These are phyloP conservation scores for Asterella californica DNA, from an alignment of 225 moss, liverwort and hornwort species.

Conservation along the genomic window DNA sequence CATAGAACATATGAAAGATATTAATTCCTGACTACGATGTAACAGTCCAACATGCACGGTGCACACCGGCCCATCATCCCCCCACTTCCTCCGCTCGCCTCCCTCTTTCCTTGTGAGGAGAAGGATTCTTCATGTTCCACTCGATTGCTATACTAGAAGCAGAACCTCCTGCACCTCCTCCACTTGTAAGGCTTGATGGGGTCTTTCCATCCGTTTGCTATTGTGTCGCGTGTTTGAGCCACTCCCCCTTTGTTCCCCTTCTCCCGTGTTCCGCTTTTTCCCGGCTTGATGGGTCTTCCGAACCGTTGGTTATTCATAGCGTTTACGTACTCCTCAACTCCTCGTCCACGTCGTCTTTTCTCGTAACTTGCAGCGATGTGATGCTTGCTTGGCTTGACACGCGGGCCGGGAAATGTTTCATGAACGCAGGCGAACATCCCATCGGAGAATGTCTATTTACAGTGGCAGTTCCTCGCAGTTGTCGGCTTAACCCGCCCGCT, in stretches of 20 bases:
- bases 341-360: background rate
- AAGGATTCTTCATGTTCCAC: background rate
- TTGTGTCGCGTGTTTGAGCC: too few species aligned
- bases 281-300: too few species aligned
- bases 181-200: too few species aligned
- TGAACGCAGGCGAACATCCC: background rate
- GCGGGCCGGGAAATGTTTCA: background rate
- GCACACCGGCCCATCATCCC: background rate
- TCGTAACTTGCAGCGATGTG: background rate
- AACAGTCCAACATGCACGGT: background rate
- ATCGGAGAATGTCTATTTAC: slow-evolving; percentile 4
- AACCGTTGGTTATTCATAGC: too few species aligned
- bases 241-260: too few species aligned
- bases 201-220: too few species aligned
- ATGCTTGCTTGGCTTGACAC: background rate
- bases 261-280: too few species aligned
- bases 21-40: background rate
- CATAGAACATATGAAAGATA: slow-evolving; percentile 6
- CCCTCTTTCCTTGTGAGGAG: background rate
- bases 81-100: too few species aligned
- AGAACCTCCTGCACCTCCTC: background rate
- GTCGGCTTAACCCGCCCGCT: background rate
- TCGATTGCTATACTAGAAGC: background rate
- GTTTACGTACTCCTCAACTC: too few species aligned
- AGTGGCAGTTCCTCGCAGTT: background rate